Conservation (phyloP, 2,329 filamentous ascomycete genomes). For the Colletotrichum australisinense region DNA sequence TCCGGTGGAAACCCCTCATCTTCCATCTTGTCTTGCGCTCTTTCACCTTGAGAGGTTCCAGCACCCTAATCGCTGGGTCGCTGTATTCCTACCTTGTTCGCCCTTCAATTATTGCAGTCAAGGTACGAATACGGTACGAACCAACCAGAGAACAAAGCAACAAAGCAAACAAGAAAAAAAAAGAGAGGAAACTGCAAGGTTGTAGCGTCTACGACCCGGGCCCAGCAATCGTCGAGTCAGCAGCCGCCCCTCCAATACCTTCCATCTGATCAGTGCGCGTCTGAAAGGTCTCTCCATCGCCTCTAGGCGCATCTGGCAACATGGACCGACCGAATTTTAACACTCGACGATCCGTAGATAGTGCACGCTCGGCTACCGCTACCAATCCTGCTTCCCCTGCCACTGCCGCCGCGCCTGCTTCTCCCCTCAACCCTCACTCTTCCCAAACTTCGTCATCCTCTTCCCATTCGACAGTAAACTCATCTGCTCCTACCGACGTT, state of each 20-base stretch:
- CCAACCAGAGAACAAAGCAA: conserved; percentile 10
- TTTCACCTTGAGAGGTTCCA: neutral
- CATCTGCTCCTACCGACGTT: conserved; percentile 13
- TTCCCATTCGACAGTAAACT: conserved; percentile 9
- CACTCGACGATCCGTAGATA: conserved; percentile 39
- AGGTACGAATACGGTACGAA: neutral
- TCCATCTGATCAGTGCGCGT: conserved; percentile 6
- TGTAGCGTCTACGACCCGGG: conserved; percentile 4
- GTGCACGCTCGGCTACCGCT: conserved; percentile 33
- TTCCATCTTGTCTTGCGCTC: neutral
- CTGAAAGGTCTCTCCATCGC: neutral
- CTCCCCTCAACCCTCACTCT: conserved; percentile 5
- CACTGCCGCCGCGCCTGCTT: conserved; percentile 38
- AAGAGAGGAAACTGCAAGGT: conserved; percentile 11
- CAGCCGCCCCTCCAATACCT: conserved; percentile 1
- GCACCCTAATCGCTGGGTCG: neutral
- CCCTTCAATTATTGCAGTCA: neutral
- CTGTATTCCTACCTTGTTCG: neutral
- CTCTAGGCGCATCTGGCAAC: conserved; percentile 19
- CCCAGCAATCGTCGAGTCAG: conserved; percentile 28
- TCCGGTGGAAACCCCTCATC: neutral
- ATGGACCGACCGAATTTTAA: conserved; percentile 42
- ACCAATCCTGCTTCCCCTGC: conserved; percentile 17
- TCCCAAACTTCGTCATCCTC: conserved; percentile 5
- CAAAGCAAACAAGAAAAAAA: neutral